Percentiles rank a stretch among this genome's conserved stretches.
These are phyloP conservation scores for Isabelozyma rhagii DNA, from an alignment of 805 yeast species.

Conservation along the genomic window DNA sequence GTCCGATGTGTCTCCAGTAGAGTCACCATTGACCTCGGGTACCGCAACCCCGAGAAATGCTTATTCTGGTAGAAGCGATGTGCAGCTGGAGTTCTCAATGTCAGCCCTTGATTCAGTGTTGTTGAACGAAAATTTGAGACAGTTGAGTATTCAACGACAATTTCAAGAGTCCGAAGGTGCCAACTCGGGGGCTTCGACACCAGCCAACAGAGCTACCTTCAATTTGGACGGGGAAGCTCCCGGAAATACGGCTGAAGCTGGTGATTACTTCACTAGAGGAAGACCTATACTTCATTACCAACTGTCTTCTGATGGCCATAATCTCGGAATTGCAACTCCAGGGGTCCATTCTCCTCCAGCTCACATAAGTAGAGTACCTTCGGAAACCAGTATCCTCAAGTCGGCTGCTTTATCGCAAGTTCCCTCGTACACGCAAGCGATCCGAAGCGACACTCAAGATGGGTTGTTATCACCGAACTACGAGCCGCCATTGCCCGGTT, in stretches of 20 bases:
- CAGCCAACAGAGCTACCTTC: constrained; percentile 31
- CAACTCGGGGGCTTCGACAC: constrained; percentile 9
- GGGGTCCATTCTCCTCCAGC: constrained; percentile 47
- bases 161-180: constrained; percentile 27
- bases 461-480: constrained; percentile 72
- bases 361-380: constrained; percentile 59
- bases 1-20: constrained; percentile 57
- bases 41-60: constrained; percentile 30
- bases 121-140: constrained; percentile 52
- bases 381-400: constrained; percentile 27
- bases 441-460: constrained; percentile 46
- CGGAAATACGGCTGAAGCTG: constrained; percentile 3
- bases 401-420: constrained; percentile 54
- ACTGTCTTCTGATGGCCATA: neutral
- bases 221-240: constrained; percentile 28
- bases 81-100: constrained; percentile 27
- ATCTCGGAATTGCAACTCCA: neutral
- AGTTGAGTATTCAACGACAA: constrained; percentile 48
- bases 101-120: constrained; percentile 36
- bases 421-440: constrained; percentile 82
- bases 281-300: constrained; percentile 4
- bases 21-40: constrained; percentile 45
- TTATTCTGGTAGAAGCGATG: constrained; percentile 7
- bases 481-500: constrained; percentile 47
- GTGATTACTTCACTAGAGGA: constrained; percentile 34